Conservation (phyloP, 140 eudicot species). For the Senecio squalidus region DNA sequence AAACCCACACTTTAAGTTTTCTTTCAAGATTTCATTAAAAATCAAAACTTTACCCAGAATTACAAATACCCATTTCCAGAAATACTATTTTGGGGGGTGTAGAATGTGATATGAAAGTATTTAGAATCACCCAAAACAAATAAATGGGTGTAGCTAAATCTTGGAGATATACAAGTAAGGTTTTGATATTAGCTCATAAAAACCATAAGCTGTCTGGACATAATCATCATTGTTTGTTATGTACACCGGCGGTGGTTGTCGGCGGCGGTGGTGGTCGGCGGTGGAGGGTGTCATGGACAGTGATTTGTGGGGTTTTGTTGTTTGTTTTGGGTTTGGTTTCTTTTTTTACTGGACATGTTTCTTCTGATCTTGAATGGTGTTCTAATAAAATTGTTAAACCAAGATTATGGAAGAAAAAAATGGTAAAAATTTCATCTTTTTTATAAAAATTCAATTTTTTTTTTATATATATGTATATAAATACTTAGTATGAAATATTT, state of each 20-base stretch:
- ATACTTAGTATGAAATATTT: not conserved
- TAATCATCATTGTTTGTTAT: constrained; percentile 43
- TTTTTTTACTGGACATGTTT: constrained; percentile 67
- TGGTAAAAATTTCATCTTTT: constrained; percentile 27
- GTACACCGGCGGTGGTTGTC: constrained; percentile 30
- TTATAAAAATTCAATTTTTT: not conserved
- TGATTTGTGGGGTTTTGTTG: constrained; percentile 75
- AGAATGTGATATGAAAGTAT: constrained; percentile 35
- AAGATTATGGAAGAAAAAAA: constrained; percentile 38
- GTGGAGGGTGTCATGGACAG: constrained; percentile 66
- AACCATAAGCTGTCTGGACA: constrained; percentile 15
- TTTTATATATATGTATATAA: no score
- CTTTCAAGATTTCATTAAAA: no score
- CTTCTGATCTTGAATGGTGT: constrained; percentile 83
- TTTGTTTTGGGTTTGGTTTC: constrained; percentile 74
- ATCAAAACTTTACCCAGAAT: not conserved
- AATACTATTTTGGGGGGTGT: not conserved
- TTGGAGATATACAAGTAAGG: constrained; percentile 36
- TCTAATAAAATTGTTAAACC: constrained; percentile 55
- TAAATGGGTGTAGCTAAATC: constrained; percentile 37
- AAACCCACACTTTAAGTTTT: not conserved
- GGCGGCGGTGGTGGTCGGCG: constrained; percentile 25
- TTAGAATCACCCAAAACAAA: constrained; percentile 12
- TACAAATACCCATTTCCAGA: not conserved
- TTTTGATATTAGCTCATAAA: constrained; percentile 28